Evolutionary conservation across 148 eudicot genomes (phyloP), one percentile per base, ranked within the genome.

Genomic region (Camellia japonica): DNA sequence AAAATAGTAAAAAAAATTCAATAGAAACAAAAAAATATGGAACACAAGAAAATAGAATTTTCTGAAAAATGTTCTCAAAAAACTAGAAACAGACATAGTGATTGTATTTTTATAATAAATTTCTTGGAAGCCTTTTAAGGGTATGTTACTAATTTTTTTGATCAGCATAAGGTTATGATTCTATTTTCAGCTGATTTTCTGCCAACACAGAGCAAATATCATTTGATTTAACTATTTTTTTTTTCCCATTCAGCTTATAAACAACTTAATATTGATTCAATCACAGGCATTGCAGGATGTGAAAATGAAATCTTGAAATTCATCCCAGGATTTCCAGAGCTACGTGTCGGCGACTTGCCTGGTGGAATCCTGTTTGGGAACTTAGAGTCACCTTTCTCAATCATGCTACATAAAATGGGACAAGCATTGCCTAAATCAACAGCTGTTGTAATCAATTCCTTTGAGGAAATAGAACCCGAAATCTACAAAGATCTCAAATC

Each of bases 371-470:
- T 87, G 0, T 71, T 74, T 0, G 97, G 94, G 54, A 73, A 84
- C 77, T 71, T 88, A 13, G 71, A 86, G 58, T 82, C 91, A 6
- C 87, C 91, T 0, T 84, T 91, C 44, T 72, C 88, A 71, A 75
- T 23, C 5, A 88, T 93, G 91, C 77, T 93, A 1, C 83, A 91
- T 79, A 87, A 91, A 52, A 86, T 93, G 87, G 90, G 83, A 42
- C 52, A 80, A 63, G 42, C 8, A 41, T 6, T 90, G 13, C 87
- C 86, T 0, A 82, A 79, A 75, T 91, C 94, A 6, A 52, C 84
- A 0, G 91, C 86, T 0, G 84, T 93, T 10, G 65, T 79, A 51
- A 46, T 87, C 9, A 93, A 93, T 83, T 79, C 89, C 8, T 91
- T 85, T 49, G 87, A 30, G 38, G 38, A 30, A 42, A 55, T 91